Evolutionary conservation across 2,329 filamentous ascomycete genomes (phyloP).

Genomic region (Fusarium palustre): DNA sequence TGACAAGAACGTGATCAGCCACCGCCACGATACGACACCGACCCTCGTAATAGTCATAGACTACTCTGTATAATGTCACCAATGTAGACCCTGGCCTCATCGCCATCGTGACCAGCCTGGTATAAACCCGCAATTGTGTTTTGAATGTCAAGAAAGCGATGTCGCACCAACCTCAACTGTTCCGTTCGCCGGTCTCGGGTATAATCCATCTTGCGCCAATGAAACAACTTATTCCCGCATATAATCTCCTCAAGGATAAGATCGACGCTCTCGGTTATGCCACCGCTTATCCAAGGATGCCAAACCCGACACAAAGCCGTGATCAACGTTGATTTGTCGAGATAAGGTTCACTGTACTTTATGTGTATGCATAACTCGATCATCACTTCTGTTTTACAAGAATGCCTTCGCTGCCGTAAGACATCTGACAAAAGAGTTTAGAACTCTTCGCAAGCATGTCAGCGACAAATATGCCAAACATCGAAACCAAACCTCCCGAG

Average conservation of each 20-base stretch:
- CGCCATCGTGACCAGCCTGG: no score
- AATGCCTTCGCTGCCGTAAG: not conserved
- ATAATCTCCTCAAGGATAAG: not conserved
- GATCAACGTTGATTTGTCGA: not conserved
- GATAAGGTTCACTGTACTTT: not conserved
- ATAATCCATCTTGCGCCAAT: not conserved
- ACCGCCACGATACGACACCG: slow-evolving; percentile 3
- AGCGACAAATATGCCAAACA: not conserved
- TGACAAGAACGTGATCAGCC: not conserved
- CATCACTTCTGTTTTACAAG: fast-evolving
- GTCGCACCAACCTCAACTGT: not conserved
- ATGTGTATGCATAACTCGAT: not conserved
- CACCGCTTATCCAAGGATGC: not conserved
- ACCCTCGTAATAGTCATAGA: slow-evolving; percentile 9
- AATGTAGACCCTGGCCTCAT: not conserved
- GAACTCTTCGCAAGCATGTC: not conserved
- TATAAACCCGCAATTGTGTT: no score
- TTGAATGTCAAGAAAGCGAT: not conserved
- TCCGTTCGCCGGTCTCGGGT: not conserved
- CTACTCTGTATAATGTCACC: not conserved
- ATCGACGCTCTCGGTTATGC: not conserved
- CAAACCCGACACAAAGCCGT: slow-evolving; percentile 3
- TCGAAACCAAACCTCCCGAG: not conserved
- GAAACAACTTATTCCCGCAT: no score
- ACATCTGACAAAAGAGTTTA: fast-evolving